Percentiles rank a stretch among this genome's conserved stretches.
Evolutionary conservation across 2,329 filamentous ascomycete species (phyloP).

Genomic region (Colletotrichum cuscutae): DNA sequence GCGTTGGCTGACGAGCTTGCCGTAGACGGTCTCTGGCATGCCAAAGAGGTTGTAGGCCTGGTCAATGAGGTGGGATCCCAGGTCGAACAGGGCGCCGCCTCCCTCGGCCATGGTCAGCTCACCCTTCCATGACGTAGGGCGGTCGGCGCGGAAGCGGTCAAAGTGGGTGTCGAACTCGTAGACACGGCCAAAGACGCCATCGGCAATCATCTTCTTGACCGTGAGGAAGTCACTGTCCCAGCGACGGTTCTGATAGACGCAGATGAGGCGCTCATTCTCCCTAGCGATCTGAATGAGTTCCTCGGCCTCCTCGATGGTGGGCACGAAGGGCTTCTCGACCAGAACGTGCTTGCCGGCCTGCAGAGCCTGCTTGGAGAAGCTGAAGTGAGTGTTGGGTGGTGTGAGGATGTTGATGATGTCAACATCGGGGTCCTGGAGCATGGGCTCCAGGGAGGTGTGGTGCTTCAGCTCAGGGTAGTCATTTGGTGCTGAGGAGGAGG

Average conservation of each 20-base stretch:
- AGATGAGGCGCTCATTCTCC: slow-evolving; percentile 62
- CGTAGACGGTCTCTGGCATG: slow-evolving; percentile 73
- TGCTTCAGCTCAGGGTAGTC: slow-evolving; percentile 75
- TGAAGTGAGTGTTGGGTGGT: slow-evolving; percentile 76
- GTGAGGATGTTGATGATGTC: slow-evolving; percentile 79
- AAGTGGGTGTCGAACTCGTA: slow-evolving; percentile 85
- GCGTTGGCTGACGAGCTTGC: slow-evolving; percentile 74
- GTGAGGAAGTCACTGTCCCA: slow-evolving; percentile 84
- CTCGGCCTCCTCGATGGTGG: slow-evolving; percentile 74
- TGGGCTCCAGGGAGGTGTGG: slow-evolving; percentile 69
- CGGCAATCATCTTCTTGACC: slow-evolving; percentile 68
- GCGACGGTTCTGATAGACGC: slow-evolving; percentile 81
- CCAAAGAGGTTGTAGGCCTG: slow-evolving; percentile 79
- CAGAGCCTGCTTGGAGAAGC: slow-evolving; percentile 71
- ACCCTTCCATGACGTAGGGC: slow-evolving; percentile 75
- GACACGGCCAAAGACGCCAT: slow-evolving; percentile 73
- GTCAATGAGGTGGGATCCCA: slow-evolving; percentile 81
- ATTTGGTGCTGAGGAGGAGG: slow-evolving; percentile 74
- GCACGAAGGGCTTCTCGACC: slow-evolving; percentile 86
- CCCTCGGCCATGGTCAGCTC: slow-evolving; percentile 67
- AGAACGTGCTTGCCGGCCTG: slow-evolving; percentile 80
- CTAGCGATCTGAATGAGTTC: slow-evolving; percentile 67
- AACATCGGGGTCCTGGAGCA: slow-evolving; percentile 73
- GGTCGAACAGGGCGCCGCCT: slow-evolving; percentile 76
- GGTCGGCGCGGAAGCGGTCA: slow-evolving; percentile 74